Evolutionary conservation across 768 basidiomycete species (phyloP).

Genomic region (Gloeopeniophorella convolvens): DNA sequence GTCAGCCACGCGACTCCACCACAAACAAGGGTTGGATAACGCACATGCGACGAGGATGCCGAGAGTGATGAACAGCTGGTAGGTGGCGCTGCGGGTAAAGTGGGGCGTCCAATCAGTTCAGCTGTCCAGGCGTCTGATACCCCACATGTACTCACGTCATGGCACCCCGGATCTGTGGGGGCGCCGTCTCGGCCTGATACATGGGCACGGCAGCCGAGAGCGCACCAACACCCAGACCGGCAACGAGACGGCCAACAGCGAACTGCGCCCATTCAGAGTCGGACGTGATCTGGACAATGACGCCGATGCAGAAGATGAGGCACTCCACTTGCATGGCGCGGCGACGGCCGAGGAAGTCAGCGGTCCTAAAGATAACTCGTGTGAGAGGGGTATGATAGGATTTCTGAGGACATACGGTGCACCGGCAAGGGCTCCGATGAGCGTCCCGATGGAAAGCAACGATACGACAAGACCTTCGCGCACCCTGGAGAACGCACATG

Average conservation of each 20-base stretch:
- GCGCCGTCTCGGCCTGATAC: conserved; percentile 54
- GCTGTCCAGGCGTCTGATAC: conserved; percentile 23
- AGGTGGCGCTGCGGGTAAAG: conserved; percentile 33
- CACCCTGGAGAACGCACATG: conserved; percentile 49
- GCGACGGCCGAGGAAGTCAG: conserved; percentile 59
- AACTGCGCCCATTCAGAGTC: conserved; percentile 57
- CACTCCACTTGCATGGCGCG: conserved; percentile 62
- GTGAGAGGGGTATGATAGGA: background rate
- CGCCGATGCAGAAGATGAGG: conserved; percentile 49
- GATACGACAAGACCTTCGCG: conserved; percentile 62
- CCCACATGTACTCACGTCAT: conserved; percentile 32
- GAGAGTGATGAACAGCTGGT: conserved; percentile 61
- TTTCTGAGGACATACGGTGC: conserved; percentile 42
- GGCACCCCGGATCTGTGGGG: conserved; percentile 63
- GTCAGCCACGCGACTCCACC: background rate
- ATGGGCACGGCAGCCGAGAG: conserved; percentile 64
- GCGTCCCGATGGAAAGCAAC: conserved; percentile 65
- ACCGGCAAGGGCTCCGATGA: conserved; percentile 54
- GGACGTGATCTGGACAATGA: conserved; percentile 51
- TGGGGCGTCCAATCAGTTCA: conserved; percentile 19
- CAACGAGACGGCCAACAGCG: conserved; percentile 56
- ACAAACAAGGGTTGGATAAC: conserved; percentile 18
- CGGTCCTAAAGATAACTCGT: conserved; percentile 33
- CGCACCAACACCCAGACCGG: conserved; percentile 63
- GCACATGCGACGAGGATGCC: conserved; percentile 62